phyloP scores from a whole-genome alignment of 1,284 basidiomycete genomes.

The Fomitopsis pinicola region DNA sequence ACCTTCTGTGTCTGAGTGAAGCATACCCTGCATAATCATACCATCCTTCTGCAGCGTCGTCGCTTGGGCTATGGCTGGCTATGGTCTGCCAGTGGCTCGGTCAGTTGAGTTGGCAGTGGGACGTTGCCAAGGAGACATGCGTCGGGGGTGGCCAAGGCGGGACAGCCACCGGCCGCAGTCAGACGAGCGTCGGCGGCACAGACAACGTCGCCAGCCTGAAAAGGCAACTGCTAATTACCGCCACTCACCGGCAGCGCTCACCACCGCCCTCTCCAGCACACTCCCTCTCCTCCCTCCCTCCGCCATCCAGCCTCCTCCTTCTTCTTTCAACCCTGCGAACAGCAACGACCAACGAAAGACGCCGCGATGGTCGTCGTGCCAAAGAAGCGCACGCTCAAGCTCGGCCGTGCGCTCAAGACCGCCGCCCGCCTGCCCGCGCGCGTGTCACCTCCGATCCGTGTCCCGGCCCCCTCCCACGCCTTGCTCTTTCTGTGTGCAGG shows the following conservation, averaged over 20 bases:
- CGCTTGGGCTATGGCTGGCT: too few species aligned
- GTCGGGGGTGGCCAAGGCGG: not conserved
- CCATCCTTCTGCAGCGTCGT: not conserved
- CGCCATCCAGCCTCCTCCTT: not conserved
- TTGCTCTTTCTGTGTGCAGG: conserved; percentile 30
- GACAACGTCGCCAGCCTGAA: not conserved
- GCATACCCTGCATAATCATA: conserved; percentile 18
- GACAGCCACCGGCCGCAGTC: not conserved
- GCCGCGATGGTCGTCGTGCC: conserved; percentile 15
- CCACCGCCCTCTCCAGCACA: not conserved
- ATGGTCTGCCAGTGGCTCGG: too few species aligned
- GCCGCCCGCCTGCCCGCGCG: conserved; percentile 42
- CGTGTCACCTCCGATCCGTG: conserved; percentile 26
- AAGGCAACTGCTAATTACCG: not conserved
- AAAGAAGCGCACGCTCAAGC: conserved; percentile 38
- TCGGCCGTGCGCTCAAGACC: conserved; percentile 43
- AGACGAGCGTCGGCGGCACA: not conserved
- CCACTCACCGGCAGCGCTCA: not conserved
- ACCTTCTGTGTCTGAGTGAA: not conserved
- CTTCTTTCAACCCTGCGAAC: not conserved
- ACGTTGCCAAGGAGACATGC: not conserved
- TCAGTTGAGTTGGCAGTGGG: too few species aligned
- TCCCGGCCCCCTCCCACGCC: not conserved
- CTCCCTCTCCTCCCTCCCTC: not conserved
- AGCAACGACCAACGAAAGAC: not conserved